Evolutionary conservation across 2,329 filamentous ascomycete species (phyloP), one percentile per base, ranked within the genome.

Genomic region (Alternaria triticimaculans): DNA sequence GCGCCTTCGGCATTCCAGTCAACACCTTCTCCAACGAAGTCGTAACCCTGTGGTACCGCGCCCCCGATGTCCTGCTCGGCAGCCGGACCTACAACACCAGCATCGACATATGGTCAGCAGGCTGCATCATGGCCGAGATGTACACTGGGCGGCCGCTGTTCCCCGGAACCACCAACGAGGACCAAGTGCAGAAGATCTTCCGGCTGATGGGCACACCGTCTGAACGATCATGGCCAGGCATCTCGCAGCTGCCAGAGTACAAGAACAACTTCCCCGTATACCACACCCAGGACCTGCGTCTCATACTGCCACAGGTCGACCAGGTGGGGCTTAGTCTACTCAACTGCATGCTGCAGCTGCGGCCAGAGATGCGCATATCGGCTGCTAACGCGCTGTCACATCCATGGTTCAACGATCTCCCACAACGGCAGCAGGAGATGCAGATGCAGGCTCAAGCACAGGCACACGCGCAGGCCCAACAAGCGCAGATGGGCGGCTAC

Each of bases 91-190:
- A 99, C 84, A 99, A 97, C 82, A 99, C 96, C n/a, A 97, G 93
- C 82, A 98, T 99, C 80, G 96, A 99, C 77, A 98, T 99, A 78
- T 99, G 96, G 96, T 97, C 93, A 7, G 96, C 96, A 7, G 96
- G 96, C 60, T 99, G 96, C 81, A 99, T 99, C 85, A 98, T 99
- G 96, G 96, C 96, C 10, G 96, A 99, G 82, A 97, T 99, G 94
- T 98, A 96, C 81, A 97, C 95, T 0, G 96, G 96, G 5, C 88
- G 96, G 18, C 96, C 96, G 0, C 87, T 99, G 7, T 99, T 99
- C 83, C 96, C 96, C 0, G 96, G 96, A 62, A 99, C 96, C 2
- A 97, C 96, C 41, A 99, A 99, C 80, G 96, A 99, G 81, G 96
- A 99, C 78, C 96, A 99, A 80, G 90, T 98, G 55, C 87, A 97